A percentile compares a stretch with the other conserved stretches of the same genome.
Conservation (phyloP, 345 rosid species). For the Lumnitzera racemosa region DNA sequence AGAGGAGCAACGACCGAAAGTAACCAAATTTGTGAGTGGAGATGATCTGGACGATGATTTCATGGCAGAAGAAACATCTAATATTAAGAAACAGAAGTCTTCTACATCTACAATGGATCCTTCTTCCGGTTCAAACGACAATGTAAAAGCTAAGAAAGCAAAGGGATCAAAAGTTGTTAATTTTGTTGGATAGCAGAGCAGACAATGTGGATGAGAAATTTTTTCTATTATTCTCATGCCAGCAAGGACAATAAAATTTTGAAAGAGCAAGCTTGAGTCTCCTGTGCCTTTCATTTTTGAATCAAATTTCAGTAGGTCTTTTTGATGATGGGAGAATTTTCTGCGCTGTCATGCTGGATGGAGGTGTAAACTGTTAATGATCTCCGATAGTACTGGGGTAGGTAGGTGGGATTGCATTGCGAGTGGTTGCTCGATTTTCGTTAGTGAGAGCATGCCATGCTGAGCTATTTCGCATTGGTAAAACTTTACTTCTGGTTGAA, state of each 20-base stretch:
- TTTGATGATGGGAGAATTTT: too few relatives aligned
- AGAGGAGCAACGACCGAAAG: conserved; percentile 35
- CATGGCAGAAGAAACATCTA: conserved; percentile 23
- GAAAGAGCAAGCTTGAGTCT: not conserved
- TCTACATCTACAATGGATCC: conserved; percentile 11
- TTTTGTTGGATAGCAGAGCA: conserved; percentile 35
- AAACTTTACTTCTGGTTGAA: too few relatives aligned
- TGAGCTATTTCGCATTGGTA: too few relatives aligned
- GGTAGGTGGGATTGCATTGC: too few relatives aligned
- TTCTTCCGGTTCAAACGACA: conserved; percentile 19
- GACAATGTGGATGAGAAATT: not conserved
- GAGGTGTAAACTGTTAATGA: too few relatives aligned
- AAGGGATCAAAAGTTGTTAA: conserved; percentile 66
- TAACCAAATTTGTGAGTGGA: conserved; percentile 65
- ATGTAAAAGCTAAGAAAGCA: conserved; percentile 39
- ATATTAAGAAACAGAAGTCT: conserved; percentile 22
- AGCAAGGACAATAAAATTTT: not conserved
- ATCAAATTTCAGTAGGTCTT: too few relatives aligned
- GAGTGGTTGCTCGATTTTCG: too few relatives aligned
- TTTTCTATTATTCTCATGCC: not conserved
- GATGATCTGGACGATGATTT: conserved; percentile 95
- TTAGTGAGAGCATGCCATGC: too few relatives aligned
- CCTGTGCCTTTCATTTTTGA: too few relatives aligned
- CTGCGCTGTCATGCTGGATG: too few relatives aligned
- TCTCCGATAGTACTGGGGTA: too few relatives aligned